Percentiles rank a stretch among this genome's conserved stretches.
phyloP scores from a whole-genome alignment of 106 monocot species.

The Vanilla planifolia region DNA sequence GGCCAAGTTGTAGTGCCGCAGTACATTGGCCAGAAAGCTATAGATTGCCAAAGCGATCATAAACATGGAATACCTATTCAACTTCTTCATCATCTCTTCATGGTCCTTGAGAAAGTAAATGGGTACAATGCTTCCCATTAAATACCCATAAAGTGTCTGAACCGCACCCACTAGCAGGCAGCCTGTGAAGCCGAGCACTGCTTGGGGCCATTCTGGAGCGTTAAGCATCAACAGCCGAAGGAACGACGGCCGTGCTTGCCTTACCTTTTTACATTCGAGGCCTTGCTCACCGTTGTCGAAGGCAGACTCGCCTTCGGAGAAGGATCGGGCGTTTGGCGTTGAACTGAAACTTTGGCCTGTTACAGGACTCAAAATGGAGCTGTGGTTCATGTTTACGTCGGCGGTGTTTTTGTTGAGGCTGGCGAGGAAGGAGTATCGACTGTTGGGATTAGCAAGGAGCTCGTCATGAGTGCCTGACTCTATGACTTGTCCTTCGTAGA shows the following conservation, averaged over 20 bases:
- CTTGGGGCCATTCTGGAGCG: not conserved
- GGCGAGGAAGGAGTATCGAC: constrained; percentile 30
- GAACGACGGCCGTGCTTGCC: not conserved
- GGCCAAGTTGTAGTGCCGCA: constrained; percentile 16
- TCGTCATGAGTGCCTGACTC: constrained; percentile 46
- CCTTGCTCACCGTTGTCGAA: not conserved
- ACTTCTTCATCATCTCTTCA: not conserved
- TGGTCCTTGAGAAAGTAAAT: constrained; percentile 1
- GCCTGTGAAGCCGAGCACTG: not conserved
- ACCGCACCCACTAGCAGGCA: not conserved
- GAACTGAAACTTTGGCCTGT: not conserved
- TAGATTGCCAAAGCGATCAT: not conserved
- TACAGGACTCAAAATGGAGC: not conserved
- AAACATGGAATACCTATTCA: not conserved
- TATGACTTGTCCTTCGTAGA: constrained; percentile 25
- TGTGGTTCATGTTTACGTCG: not conserved
- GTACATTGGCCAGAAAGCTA: constrained; percentile 3
- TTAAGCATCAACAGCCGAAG: not conserved
- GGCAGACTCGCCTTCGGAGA: not conserved
- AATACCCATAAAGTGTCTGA: not conserved
- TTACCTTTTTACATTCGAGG: not conserved
- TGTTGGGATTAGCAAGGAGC: constrained; percentile 13
- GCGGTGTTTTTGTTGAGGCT: constrained; percentile 3
- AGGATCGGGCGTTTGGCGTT: not conserved
- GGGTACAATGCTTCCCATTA: not conserved